These are phyloP conservation scores for Penstemon newberryi DNA, from an alignment of 257 asterid genomes.

Conservation along the genomic window DNA sequence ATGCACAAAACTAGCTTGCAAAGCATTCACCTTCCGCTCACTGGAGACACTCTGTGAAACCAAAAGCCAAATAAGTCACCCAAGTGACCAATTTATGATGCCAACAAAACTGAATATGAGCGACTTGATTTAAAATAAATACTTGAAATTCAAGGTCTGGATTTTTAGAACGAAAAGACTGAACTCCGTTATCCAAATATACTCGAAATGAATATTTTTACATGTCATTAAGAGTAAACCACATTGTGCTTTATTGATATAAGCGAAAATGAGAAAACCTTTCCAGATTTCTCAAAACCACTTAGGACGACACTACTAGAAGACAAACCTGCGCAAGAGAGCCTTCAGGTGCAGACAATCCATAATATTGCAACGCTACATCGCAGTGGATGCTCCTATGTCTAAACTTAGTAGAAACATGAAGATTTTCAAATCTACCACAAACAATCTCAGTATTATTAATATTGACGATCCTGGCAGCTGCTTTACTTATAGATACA, in stretches of 20 bases:
- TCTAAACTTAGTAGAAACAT: constrained; percentile 76
- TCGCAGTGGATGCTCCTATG: constrained; percentile 82
- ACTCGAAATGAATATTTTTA: not conserved
- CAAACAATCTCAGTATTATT: constrained; percentile 76
- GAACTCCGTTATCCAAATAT: not conserved
- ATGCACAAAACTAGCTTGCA: constrained; percentile 88
- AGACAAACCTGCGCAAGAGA: constrained; percentile 90
- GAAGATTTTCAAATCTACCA: constrained; percentile 94
- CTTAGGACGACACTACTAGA: constrained; percentile 17
- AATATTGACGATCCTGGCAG: constrained; percentile 80
- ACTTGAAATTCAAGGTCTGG: not conserved
- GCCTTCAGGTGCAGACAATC: constrained; percentile 96
- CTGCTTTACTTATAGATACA: constrained; percentile 86
- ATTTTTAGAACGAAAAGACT: not conserved
- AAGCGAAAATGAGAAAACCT: constrained; percentile 5
- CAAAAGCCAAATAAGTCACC: constrained; percentile 28
- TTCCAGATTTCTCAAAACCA: constrained; percentile 5
- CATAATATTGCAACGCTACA: constrained; percentile 81
- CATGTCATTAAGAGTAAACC: constrained; percentile 5
- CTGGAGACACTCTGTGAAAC: constrained; percentile 83
- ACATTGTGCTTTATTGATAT: constrained; percentile 11
- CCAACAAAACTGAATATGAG: constrained; percentile 19
- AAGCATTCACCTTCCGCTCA: constrained; percentile 89
- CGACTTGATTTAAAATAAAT: not conserved
- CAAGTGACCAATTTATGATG: constrained; percentile 1